phyloP scores from a whole-genome alignment of 139 green algal species.

The Chlorella sp. region DNA sequence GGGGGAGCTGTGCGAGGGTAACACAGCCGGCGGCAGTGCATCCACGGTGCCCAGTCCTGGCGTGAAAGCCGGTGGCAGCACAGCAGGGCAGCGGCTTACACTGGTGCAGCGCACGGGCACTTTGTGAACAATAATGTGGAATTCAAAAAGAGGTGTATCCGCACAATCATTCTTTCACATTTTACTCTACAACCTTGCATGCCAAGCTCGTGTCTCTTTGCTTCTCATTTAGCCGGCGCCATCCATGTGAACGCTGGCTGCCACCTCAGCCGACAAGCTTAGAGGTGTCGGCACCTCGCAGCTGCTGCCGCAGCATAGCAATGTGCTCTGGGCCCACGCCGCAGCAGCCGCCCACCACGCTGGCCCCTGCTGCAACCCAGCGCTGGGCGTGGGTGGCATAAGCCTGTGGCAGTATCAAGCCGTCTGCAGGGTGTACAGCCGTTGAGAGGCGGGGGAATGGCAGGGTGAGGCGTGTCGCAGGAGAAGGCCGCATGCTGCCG shows the following conservation, averaged over 20 bases:
- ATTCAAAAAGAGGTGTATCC: too few species aligned
- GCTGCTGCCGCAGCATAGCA: background rate
- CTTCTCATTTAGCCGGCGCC: background rate
- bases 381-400: conserved; percentile 52
- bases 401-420: conserved; percentile 51
- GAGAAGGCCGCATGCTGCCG: background rate
- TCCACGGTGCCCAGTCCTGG: too few species aligned
- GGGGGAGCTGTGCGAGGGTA: too few species aligned
- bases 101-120: too few species aligned
- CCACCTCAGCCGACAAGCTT: too few species aligned
- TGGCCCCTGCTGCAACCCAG: conserved; percentile 53
- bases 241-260: background rate
- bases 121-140: too few species aligned
- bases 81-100: too few species aligned
- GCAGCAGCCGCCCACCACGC: conserved; percentile 72
- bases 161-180: too few species aligned
- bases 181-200: too few species aligned
- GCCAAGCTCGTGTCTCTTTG: background rate
- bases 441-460: background rate
- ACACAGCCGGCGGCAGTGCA: too few species aligned
- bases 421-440: conserved; percentile 32
- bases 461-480: background rate
- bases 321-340: conserved; percentile 67
- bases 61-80: too few species aligned
- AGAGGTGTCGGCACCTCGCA: background rate